These are phyloP conservation scores for Penicillium frequentans DNA, from an alignment of 2,329 filamentous ascomycete genomes.

Conservation along the genomic window DNA sequence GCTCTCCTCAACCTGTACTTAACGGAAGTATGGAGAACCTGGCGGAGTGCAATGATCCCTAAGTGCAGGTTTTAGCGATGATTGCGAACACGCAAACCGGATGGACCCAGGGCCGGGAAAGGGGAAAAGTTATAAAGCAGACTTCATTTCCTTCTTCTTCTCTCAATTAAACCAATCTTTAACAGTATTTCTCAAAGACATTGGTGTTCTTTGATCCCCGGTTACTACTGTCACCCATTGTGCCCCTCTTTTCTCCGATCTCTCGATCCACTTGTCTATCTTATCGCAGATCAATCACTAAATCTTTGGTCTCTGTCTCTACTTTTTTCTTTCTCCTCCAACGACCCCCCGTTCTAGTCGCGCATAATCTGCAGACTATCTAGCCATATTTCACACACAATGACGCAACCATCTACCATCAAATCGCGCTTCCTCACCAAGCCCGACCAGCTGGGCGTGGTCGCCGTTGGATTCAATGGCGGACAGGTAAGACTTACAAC, in stretches of 20 bases:
- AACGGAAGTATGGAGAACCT: slow-evolving; percentile 40
- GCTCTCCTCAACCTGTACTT: slow-evolving; percentile 51
- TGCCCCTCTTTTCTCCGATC: neutral
- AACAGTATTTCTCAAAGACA: neutral
- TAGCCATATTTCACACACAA: slow-evolving; percentile 28
- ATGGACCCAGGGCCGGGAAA: slow-evolving; percentile 10
- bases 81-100: slow-evolving; percentile 11
- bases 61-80: slow-evolving; percentile 50
- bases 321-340: neutral
- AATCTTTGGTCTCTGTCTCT: neutral
- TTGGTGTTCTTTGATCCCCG: neutral
- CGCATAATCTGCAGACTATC: neutral
- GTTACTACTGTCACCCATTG: neutral
- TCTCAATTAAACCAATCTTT: neutral
- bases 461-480: slow-evolving; percentile 94
- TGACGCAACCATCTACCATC: slow-evolving; percentile 60
- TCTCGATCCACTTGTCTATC: slow-evolving; percentile 14
- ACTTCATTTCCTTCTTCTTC: neutral
- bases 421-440: slow-evolving; percentile 75
- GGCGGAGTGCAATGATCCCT: slow-evolving; percentile 37
- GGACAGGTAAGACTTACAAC: slow-evolving; percentile 69
- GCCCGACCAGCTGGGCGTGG: slow-evolving; percentile 79
- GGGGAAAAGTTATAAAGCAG: slow-evolving; percentile 18
- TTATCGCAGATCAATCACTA: slow-evolving; percentile 19
- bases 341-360: neutral